Base-by-base conservation (phyloP, 352 stramenopile species). In the Globisporangium spiculum region DNA sequence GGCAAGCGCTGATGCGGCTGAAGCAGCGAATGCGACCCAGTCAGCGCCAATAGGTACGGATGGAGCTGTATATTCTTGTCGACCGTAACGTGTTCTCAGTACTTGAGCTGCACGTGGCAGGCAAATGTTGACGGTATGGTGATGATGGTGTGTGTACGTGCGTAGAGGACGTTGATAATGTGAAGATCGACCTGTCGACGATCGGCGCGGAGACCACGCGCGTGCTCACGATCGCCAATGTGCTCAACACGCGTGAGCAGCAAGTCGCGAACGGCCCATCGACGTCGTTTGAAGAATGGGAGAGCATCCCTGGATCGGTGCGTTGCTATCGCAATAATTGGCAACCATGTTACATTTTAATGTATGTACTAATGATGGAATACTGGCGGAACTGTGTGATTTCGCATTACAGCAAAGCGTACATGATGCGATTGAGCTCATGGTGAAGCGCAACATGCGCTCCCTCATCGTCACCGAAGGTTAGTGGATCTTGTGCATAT, bases 391-490 rank as follows among this genome's bases (percentile, higher is more conserved):
- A 67, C 16, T 60, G 20, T 41, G n/a, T 26, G 16, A 16, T 41
- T 18, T 16, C 7, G 12, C 30, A 8, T 57, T 14, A 58, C 79
- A 94, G 86, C 77, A 89, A 65, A 88, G 82, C 55, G 81, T 94
- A 55, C 83, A 93, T n/a, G 83, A 89, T 57, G 87, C 84, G 0
- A 79, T 93, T 24, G 66, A 83, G 56, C 75, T 90, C 50, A 94
- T 94, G 87, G 85, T 90, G 52, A 78, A 91, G 74, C 80, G 76
- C 68, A 90, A 90, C 69, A 90, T 93, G 56, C 84, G 87, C 20
- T 93, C 85, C 36, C 78, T 94, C 18, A 92, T 93, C 63, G 85
- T 93, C 44, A 94, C 83, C 2, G 82, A 93, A 78, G 77, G 77
- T 48, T 26, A 10, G 44, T 22, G n/a, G 0, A 7, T 9, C 50